A percentile compares a stretch with the other conserved stretches of the same genome.
Evolutionary conservation across 2,329 filamentous ascomycete species (phyloP).

Genomic region (Boeremia exigua): DNA sequence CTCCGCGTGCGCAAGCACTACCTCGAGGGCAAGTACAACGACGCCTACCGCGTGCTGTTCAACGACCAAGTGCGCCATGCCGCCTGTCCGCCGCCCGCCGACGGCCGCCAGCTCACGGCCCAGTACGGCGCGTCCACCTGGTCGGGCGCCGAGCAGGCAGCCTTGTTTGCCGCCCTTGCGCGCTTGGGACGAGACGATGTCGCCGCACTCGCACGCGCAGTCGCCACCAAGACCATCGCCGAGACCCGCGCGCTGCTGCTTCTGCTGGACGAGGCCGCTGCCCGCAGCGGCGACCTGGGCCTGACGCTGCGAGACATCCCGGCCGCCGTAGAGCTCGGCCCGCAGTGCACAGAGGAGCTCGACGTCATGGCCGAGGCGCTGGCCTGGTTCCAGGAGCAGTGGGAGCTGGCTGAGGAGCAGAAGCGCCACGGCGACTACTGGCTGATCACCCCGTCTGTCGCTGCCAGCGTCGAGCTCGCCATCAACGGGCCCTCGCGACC

Average conservation of each 20-base stretch:
- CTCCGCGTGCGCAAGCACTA: constrained; percentile 25
- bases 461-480: constrained; percentile 44
- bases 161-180: constrained; percentile 70
- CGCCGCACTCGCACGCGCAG: constrained; percentile 64
- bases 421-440: constrained; percentile 68
- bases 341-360: constrained; percentile 68
- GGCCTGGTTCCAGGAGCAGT: constrained; percentile 66
- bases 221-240: constrained; percentile 74
- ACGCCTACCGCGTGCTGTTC: constrained; percentile 49
- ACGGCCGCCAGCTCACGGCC: constrained; percentile 40
- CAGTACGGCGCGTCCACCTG: constrained; percentile 75
- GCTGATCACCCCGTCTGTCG: constrained; percentile 61
- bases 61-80: constrained; percentile 37
- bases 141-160: constrained; percentile 72
- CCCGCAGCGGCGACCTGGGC: constrained; percentile 45
- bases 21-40: constrained; percentile 54
- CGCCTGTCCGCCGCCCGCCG: constrained; percentile 18
- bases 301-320: constrained; percentile 64
- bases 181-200: constrained; percentile 69
- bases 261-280: constrained; percentile 61
- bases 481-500: constrained; percentile 16
- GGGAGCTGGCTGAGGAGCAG: constrained; percentile 67
- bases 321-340: constrained; percentile 74
- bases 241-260: constrained; percentile 76
- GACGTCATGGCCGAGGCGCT: constrained; percentile 73